Percentiles rank a stretch among this genome's conserved stretches.
These are phyloP conservation scores for Fusarium tricinctum DNA, from an alignment of 2,329 filamentous ascomycete genomes.

Conservation along the genomic window DNA sequence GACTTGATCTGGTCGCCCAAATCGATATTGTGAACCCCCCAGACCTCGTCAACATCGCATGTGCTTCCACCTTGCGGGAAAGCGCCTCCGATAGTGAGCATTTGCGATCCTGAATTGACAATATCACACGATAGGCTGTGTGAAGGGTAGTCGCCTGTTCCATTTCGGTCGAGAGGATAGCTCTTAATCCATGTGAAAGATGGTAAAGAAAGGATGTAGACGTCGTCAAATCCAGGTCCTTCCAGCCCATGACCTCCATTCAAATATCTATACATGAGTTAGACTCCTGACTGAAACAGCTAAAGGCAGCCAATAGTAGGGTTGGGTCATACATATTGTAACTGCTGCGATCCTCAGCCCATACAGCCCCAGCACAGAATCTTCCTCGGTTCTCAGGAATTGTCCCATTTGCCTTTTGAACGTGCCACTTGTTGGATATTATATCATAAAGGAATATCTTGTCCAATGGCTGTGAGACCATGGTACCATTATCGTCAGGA, in stretches of 20 bases:
- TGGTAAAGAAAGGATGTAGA: not conserved
- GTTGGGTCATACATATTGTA: slow-evolving; percentile 1
- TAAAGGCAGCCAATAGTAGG: rapidly evolving
- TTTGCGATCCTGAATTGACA: slow-evolving; percentile 7
- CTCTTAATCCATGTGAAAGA: slow-evolving; percentile 7
- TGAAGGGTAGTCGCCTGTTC: slow-evolving; percentile 7
- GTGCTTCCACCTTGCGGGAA: not conserved
- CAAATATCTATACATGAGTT: not conserved
- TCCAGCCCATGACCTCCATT: not conserved
- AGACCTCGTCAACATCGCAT: slow-evolving; percentile 2
- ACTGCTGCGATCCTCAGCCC: slow-evolving; percentile 3
- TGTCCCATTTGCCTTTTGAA: not conserved
- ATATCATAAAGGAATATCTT: slow-evolving; percentile 8
- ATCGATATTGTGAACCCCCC: slow-evolving; percentile 7
- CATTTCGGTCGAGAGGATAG: slow-evolving; percentile 14
- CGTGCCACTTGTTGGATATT: slow-evolving; percentile 9
- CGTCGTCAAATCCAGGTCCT: slow-evolving; percentile 1
- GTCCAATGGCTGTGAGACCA: slow-evolving; percentile 1
- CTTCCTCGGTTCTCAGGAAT: not conserved
- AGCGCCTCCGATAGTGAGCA: slow-evolving; percentile 1
- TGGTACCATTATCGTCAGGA: not conserved
- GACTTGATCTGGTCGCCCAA: not conserved
- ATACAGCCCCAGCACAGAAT: slow-evolving; percentile 13
- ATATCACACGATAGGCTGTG: slow-evolving; percentile 11
- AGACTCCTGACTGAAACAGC: not conserved